Percentiles rank a stretch among this genome's conserved stretches.
Evolutionary conservation across 1,284 basidiomycete genomes (phyloP).

Genomic region (Cutaneotrichosporon spelunceum): DNA sequence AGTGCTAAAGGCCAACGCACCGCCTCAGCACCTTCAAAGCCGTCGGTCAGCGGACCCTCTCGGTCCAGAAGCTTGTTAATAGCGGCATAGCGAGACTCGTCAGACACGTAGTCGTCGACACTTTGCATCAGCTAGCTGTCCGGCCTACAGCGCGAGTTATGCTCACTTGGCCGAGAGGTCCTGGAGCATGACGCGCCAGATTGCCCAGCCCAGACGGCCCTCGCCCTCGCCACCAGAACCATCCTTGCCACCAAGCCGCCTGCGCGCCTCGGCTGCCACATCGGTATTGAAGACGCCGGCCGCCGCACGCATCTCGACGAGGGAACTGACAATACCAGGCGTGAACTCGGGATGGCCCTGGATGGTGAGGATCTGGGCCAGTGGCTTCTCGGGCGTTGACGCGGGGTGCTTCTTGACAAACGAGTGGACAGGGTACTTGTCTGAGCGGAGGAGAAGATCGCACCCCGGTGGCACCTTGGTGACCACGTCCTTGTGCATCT

Average conservation of each 20-base stretch:
- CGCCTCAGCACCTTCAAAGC: constrained; percentile 35
- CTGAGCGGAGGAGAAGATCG: constrained; percentile 51
- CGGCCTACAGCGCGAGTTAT: background rate
- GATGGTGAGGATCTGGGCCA: constrained; percentile 51
- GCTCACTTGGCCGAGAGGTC: constrained; percentile 29
- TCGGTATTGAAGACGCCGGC: constrained; percentile 51
- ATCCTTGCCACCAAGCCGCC: constrained; percentile 52
- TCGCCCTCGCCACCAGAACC: constrained; percentile 52
- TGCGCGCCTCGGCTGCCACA: constrained; percentile 47
- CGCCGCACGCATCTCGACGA: constrained; percentile 51
- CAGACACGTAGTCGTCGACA: constrained; percentile 26
- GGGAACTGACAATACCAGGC: constrained; percentile 52
- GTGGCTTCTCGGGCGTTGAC: constrained; percentile 44
- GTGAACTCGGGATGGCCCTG: constrained; percentile 58
- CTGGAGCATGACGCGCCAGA: constrained; percentile 54
- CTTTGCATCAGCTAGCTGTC: constrained; percentile 18
- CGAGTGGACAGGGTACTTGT: constrained; percentile 53
- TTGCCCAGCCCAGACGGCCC: constrained; percentile 52
- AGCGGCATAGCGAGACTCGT: constrained; percentile 31
- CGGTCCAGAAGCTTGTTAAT: constrained; percentile 47
- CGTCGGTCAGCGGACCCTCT: constrained; percentile 46
- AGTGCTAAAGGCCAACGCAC: constrained; percentile 17
- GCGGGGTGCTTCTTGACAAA: constrained; percentile 52
- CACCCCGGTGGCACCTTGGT: constrained; percentile 52
- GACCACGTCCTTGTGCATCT: constrained; percentile 57